Percentiles rank a stretch among this genome's conserved stretches.
Conservation (phyloP, 2,329 filamentous ascomycete genomes). For the Fusarium solani-melongenae region DNA sequence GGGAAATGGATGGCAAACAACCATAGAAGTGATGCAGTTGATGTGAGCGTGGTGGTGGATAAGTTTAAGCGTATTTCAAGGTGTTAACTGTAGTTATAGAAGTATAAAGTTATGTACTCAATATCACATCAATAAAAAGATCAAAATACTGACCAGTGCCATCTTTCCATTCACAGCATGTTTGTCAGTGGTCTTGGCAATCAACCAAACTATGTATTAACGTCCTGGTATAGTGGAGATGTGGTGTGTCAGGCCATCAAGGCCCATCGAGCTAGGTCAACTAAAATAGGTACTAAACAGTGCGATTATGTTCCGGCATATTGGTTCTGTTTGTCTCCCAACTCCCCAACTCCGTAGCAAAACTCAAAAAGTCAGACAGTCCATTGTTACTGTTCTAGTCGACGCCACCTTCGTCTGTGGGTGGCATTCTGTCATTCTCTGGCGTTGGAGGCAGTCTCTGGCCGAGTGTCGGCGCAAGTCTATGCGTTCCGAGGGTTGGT, state of each 20-base stretch:
- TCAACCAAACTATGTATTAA: background rate
- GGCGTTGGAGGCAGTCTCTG: constrained; percentile 7
- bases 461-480: constrained; percentile 4
- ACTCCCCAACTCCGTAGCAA: background rate
- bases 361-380: background rate
- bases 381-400: background rate
- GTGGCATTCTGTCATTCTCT: background rate
- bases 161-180: background rate
- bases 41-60: background rate
- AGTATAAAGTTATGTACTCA: background rate
- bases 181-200: background rate
- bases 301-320: background rate
- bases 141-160: background rate
- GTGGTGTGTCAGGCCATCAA: background rate
- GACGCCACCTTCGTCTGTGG: constrained; percentile 10
- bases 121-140: background rate
- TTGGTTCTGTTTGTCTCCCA: background rate
- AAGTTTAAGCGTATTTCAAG: background rate
- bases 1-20: constrained; percentile 6
- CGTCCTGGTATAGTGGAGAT: background rate
- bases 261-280: background rate
- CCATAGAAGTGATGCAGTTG: background rate
- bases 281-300: background rate
- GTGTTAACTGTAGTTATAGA: background rate
- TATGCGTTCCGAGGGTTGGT: constrained; percentile 7